A percentile compares a stretch with the other conserved stretches of the same genome.
These are phyloP conservation scores for Cystofilobasidium macerans DNA, from an alignment of 768 basidiomycete species.

Conservation along the genomic window DNA sequence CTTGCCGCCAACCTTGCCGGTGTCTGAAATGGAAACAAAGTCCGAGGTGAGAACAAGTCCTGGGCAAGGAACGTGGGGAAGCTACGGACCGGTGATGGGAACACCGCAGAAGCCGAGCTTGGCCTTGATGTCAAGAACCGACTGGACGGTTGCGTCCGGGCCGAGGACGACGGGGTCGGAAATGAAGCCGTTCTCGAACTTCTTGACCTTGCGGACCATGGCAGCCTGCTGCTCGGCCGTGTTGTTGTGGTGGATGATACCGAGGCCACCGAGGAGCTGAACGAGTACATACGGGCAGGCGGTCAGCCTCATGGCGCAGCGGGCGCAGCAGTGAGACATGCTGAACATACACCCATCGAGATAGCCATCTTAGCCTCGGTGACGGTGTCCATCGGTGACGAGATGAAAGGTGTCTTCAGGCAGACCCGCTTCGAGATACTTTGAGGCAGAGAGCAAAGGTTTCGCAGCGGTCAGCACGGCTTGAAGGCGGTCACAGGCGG, in stretches of 20 bases:
- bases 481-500: background rate
- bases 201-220: slow-evolving; percentile 95
- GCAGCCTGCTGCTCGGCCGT: slow-evolving; percentile 68
- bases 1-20: slow-evolving; percentile 74
- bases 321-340: too few species aligned
- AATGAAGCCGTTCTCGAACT: slow-evolving; percentile 98
- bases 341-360: slow-evolving; percentile 31
- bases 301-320: background rate
- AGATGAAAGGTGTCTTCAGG: slow-evolving; percentile 91
- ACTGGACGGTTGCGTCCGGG: slow-evolving; percentile 63
- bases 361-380: slow-evolving; percentile 54
- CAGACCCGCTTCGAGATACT: slow-evolving; percentile 75
- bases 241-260: slow-evolving; percentile 93
- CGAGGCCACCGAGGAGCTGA: slow-evolving; percentile 80
- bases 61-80: background rate
- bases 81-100: slow-evolving; percentile 79
- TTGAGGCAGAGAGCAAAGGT: slow-evolving; percentile 4
- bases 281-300: background rate
- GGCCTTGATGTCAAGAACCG: slow-evolving; percentile 87
- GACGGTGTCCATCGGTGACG: slow-evolving; percentile 99
- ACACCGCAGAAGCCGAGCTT: slow-evolving; percentile 90
- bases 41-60: slow-evolving; percentile 8
- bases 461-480: slow-evolving; percentile 2
- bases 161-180: slow-evolving; percentile 82
- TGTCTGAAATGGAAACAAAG: slow-evolving; percentile 47